These are phyloP conservation scores for Epichloe bromicola DNA, from an alignment of 2,329 filamentous ascomycete species.

Conservation along the genomic window DNA sequence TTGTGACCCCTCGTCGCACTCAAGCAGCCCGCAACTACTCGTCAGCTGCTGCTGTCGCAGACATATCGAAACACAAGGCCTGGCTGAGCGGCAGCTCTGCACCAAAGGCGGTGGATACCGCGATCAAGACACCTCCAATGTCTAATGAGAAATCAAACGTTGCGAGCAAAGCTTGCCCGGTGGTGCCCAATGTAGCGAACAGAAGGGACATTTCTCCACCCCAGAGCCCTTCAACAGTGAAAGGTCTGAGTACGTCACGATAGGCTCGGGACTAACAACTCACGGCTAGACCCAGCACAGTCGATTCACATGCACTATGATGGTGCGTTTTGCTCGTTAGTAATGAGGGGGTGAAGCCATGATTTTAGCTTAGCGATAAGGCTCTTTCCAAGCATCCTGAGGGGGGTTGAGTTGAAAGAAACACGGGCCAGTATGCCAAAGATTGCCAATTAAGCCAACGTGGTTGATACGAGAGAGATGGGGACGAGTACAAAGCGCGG, in stretches of 20 bases:
- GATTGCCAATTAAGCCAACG: no score
- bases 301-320: not conserved
- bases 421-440: no score
- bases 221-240: not conserved
- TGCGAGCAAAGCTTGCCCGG: not conserved
- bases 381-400: no score
- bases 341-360: no score
- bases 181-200: no score
- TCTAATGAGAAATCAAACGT: not conserved
- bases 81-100: conserved; percentile 1
- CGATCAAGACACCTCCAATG: not conserved
- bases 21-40: not conserved
- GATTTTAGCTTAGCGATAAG: no score
- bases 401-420: no score
- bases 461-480: no score
- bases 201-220: not conserved
- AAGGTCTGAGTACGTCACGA: conserved; percentile 9
- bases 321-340: no score
- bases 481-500: no score
- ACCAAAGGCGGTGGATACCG: not conserved
- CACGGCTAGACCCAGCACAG: not conserved
- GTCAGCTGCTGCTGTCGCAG: not conserved
- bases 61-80: conserved; percentile 1
- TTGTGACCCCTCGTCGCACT: not conserved
- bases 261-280: conserved; percentile 6